Evolutionary conservation across 176 grass and related monocot species (phyloP), one percentile per base, ranked within the genome.

Genomic region (Alloteropsis semialata): DNA sequence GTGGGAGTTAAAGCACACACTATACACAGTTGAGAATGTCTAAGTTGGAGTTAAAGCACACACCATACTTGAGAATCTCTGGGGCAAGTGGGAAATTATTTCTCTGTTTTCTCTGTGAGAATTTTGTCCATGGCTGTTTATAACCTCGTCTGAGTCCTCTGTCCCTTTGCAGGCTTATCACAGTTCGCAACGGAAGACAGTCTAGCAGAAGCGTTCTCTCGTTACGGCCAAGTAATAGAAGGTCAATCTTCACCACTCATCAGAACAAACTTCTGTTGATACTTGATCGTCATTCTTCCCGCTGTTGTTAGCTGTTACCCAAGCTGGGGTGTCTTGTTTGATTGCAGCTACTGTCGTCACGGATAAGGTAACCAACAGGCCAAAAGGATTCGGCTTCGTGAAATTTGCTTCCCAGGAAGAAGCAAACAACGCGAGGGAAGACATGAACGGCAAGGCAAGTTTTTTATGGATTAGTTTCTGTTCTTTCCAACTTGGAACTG

Each of bases 301-400:
- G 19, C 57, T n/a, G 22, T 61, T 53, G 28, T 39, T 67, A 85
- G n/a, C 54, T 54, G 28, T 33, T 45, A 89, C 29, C 24, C 59
- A 87, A 77, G 66, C 17, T 55, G 54, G 27, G 75, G 69, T 14
- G n/a, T 58, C 48, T 74, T 83, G 29, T 78, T 59, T 54, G 45
- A 55, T 74, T 82, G 75, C 92, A 97, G 95, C 92, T 12, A 91
- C 78, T 30, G 66, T 93, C 59, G 59, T 89, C n/a, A 86, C 65
- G 0, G 83, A 90, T 82, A 82, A 78, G 83, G 42, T 90, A 57
- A 86, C 78, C 57, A 72, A 37, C 73, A 36, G 79, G 80, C 83
- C 95, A n/a, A 94, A 94, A 78, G 95, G 95, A 44, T 94, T 97
- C 48, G 90, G 95, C 38, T 97, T 97, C 75, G 86, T 93, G 34